A percentile compares a stretch with the other conserved stretches of the same genome.
These are phyloP conservation scores for Ganoderma meredithae DNA, from an alignment of 1,284 basidiomycete species.

Conservation along the genomic window DNA sequence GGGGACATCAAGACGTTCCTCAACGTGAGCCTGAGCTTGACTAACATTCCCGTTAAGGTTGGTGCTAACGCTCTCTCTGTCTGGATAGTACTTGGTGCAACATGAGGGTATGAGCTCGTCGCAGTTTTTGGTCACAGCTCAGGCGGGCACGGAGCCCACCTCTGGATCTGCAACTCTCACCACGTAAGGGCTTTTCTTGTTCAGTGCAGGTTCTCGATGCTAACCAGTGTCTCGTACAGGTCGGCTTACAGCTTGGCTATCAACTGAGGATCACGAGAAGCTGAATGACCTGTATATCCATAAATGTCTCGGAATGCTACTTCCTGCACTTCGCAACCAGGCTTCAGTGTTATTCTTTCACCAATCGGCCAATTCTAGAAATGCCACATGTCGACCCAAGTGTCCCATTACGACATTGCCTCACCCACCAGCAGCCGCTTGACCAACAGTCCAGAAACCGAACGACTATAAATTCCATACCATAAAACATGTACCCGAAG, in stretches of 20 bases:
- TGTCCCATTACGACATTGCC: no score
- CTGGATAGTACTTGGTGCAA: conserved; percentile 57
- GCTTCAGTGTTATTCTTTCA: neutral
- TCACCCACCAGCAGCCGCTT: no score
- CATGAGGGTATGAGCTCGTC: conserved; percentile 52
- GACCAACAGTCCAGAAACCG: neutral
- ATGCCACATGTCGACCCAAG: no score
- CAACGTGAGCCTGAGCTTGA: conserved; percentile 44
- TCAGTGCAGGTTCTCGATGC: neutral
- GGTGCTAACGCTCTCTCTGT: neutral
- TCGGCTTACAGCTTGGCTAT: conserved; percentile 52
- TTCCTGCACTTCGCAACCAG: neutral
- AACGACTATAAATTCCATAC: conserved; percentile 4
- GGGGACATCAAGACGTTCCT: conserved; percentile 65
- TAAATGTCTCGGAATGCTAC: neutral
- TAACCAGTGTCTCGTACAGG: conserved; percentile 35
- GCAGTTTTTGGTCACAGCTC: conserved; percentile 61
- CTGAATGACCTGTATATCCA: neutral
- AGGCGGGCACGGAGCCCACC: conserved; percentile 65
- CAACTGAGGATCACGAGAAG: conserved; percentile 36
- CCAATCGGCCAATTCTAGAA: neutral
- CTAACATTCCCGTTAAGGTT: neutral
- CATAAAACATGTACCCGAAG: conserved; percentile 12
- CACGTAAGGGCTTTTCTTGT: conserved; percentile 46
- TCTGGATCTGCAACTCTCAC: conserved; percentile 61